phyloP scores from a whole-genome alignment of 192 early-diverging fungal genomes.

The Umbelopsis vinacea region DNA sequence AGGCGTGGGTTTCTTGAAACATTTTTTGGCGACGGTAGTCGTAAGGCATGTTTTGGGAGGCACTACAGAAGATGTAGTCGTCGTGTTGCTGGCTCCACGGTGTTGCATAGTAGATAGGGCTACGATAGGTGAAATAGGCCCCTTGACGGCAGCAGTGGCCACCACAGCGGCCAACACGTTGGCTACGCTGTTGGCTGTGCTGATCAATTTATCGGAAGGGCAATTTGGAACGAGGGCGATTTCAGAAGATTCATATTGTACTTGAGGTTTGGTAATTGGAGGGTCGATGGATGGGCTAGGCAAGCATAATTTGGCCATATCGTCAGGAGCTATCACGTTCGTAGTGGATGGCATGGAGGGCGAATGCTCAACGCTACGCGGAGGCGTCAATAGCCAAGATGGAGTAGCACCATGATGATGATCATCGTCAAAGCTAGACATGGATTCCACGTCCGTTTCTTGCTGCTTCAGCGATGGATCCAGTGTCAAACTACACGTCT shows the following conservation, averaged over 20 bases:
- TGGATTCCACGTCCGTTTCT: constrained; percentile 12
- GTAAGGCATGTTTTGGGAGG: background rate
- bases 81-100: background rate
- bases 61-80: background rate
- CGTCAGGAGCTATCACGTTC: constrained; percentile 4
- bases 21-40: background rate
- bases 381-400: constrained; percentile 12
- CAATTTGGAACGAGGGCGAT: constrained; percentile 21
- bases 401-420: background rate
- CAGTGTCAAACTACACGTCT: constrained; percentile 6
- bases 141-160: constrained; percentile 5
- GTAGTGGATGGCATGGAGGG: background rate
- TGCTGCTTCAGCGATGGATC: background rate
- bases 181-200: constrained; percentile 13
- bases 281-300: constrained; percentile 15
- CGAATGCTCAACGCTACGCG: constrained; percentile 15
- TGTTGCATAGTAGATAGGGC: constrained; percentile 11
- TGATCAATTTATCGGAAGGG: constrained; percentile 19
- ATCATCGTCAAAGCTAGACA: constrained; percentile 14
- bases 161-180: constrained; percentile 15
- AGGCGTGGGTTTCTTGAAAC: constrained; percentile 19
- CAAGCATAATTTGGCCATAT: constrained; percentile 9
- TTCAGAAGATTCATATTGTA: constrained; percentile 7
- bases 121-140: constrained; percentile 9
- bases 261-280: background rate